phyloP scores from a whole-genome alignment of 805 yeast genomes.

The Myxozyma nipponensis region DNA sequence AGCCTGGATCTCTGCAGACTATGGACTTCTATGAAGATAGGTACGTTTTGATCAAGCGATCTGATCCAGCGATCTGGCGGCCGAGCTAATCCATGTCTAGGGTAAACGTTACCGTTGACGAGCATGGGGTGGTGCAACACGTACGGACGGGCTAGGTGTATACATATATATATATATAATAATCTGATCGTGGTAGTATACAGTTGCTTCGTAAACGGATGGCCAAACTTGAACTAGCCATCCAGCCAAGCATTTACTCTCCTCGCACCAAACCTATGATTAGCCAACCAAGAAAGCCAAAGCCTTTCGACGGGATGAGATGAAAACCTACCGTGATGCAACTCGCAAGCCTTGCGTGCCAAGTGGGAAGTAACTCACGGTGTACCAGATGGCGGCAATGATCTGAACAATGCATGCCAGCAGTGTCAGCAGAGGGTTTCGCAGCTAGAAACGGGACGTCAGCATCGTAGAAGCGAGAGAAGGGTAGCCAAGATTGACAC shows the following conservation, averaged over 20 bases:
- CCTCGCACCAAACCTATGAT: slow-evolving; percentile 49
- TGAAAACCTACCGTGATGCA: slow-evolving; percentile 27
- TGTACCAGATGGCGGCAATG: slow-evolving; percentile 83
- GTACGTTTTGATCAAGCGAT: slow-evolving; percentile 9
- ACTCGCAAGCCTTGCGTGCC: slow-evolving; percentile 45
- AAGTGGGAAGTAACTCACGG: slow-evolving; percentile 90
- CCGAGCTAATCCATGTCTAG: slow-evolving; percentile 7
- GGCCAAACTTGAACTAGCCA: slow-evolving; percentile 24
- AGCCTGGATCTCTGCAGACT: slow-evolving; percentile 27
- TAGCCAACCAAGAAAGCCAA: not conserved
- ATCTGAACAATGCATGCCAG: slow-evolving; percentile 72
- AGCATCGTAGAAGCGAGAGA: not conserved
- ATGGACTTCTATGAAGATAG: slow-evolving; percentile 30
- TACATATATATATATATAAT: no score
- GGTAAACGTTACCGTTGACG: slow-evolving; percentile 27
- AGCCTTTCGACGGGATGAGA: not conserved
- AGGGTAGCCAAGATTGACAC: not conserved
- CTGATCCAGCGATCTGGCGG: not conserved
- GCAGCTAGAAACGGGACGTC: slow-evolving; percentile 36
- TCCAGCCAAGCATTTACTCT: slow-evolving; percentile 48
- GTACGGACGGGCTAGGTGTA: slow-evolving; percentile 31
- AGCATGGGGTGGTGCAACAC: slow-evolving; percentile 20
- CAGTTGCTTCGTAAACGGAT: no score
- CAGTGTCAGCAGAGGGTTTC: slow-evolving; percentile 71
- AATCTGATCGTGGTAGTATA: no score